A percentile compares a stretch with the other conserved stretches of the same genome.
Evolutionary conservation across 2,329 filamentous ascomycete species (phyloP).

Genomic region (Alternaria hordeiaustralica): DNA sequence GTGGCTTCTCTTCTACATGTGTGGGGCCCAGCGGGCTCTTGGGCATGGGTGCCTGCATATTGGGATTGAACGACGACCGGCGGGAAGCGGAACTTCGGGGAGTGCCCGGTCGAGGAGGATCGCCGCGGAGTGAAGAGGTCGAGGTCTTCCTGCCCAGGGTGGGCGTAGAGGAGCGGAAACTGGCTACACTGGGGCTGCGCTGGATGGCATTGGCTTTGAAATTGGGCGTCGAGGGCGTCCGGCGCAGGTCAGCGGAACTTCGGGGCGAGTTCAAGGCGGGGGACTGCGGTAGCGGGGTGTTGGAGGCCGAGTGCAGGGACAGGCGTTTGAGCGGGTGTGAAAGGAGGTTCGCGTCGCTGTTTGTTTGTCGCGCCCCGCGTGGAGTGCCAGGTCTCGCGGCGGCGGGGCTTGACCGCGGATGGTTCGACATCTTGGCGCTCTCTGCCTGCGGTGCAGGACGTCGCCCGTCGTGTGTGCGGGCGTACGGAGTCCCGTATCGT

Average conservation of each 20-base stretch:
- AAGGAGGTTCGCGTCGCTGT: constrained; percentile 44
- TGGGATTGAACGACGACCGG: constrained; percentile 54
- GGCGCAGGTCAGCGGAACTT: constrained; percentile 9
- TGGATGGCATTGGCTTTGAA: constrained; percentile 42
- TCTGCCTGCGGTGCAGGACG: constrained; percentile 34
- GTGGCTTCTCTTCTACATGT: constrained; percentile 48
- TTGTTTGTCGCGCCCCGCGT: constrained; percentile 38
- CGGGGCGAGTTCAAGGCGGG: constrained; percentile 37
- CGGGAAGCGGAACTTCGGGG: constrained; percentile 48
- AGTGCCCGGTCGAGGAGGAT: constrained; percentile 38
- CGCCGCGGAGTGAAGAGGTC: constrained; percentile 52
- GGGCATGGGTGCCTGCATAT: constrained; percentile 47
- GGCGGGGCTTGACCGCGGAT: constrained; percentile 15
- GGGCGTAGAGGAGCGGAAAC: constrained; percentile 50
- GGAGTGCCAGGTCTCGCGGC: constrained; percentile 16
- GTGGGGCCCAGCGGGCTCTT: constrained; percentile 49
- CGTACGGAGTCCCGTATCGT: constrained; percentile 1
- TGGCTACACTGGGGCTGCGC: constrained; percentile 53
- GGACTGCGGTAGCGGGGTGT: constrained; percentile 39
- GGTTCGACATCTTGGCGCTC: constrained; percentile 37
- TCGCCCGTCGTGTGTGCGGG: constrained; percentile 16
- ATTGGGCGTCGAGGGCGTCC: constrained; percentile 37
- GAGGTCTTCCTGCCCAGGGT: constrained; percentile 53
- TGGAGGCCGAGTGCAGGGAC: constrained; percentile 44
- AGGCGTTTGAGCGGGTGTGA: constrained; percentile 45